Evolutionary conservation across 768 basidiomycete genomes (phyloP).

Genomic region (Floccularia luteovirens): DNA sequence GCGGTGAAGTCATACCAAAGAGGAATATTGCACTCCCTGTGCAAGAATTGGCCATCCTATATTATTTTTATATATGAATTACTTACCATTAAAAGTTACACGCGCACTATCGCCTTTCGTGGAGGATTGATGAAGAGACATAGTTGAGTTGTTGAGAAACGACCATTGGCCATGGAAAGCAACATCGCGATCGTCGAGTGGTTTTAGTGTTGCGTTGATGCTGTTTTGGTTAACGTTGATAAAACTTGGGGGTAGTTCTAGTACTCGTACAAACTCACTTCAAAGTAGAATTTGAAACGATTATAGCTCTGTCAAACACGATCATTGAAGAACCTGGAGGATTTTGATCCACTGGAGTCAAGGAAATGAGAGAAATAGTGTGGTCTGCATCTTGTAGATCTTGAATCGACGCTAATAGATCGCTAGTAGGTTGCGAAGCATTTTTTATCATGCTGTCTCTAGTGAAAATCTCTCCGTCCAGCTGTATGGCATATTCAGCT

Average conservation of each 20-base stretch:
- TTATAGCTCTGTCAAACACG: slow-evolving; percentile 49
- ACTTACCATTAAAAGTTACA: slow-evolving; percentile 41
- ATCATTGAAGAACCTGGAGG: slow-evolving; percentile 29
- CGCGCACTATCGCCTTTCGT: slow-evolving; percentile 36
- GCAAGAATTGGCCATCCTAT: neutral
- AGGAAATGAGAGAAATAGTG: slow-evolving; percentile 44
- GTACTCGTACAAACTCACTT: neutral
- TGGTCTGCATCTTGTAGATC: slow-evolving; percentile 43
- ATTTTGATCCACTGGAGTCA: slow-evolving; percentile 18
- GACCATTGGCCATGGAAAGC: slow-evolving; percentile 53
- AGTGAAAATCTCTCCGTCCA: slow-evolving; percentile 37
- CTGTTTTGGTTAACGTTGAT: too few relatives aligned
- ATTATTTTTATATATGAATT: neutral
- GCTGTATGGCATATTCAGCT: slow-evolving; percentile 36
- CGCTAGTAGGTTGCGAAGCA: slow-evolving; percentile 17
- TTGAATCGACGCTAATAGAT: slow-evolving; percentile 41
- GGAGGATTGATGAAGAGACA: slow-evolving; percentile 17
- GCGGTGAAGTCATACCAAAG: slow-evolving; percentile 50
- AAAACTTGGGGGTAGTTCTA: too few relatives aligned
- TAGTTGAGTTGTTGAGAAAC: slow-evolving; percentile 15
- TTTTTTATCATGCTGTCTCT: slow-evolving; percentile 11
- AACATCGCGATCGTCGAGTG: slow-evolving; percentile 36
- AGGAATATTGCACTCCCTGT: slow-evolving; percentile 58
- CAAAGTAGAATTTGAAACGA: slow-evolving; percentile 26
- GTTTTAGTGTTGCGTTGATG: slow-evolving; percentile 7